A percentile compares a stretch with the other conserved stretches of the same genome.
Conservation (phyloP, 169 alveolate genomes). For the Plasmodium knowlesi region DNA sequence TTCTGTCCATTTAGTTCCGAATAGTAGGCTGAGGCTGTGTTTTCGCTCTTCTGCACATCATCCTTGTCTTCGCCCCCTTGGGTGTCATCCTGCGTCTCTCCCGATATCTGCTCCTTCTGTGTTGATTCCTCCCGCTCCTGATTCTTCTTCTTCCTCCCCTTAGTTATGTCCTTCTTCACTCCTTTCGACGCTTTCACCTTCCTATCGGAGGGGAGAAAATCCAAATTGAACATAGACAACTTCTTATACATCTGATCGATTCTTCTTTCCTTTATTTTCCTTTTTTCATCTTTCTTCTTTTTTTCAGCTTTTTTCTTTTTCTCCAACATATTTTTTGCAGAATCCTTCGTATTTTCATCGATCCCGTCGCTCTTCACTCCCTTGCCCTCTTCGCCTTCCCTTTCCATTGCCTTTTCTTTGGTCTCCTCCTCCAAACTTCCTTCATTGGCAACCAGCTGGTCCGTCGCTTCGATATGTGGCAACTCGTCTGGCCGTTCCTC, state of each 20-base stretch:
- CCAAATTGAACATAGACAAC: slow-evolving; percentile 24
- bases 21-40: not conserved
- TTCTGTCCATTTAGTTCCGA: not conserved
- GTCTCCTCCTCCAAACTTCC: no score
- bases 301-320: slow-evolving; percentile 6
- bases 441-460: no score
- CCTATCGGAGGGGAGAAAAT: not conserved
- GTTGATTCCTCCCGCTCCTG: not conserved
- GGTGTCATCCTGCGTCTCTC: not conserved
- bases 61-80: no score
- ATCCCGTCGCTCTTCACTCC: not conserved
- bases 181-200: no score
- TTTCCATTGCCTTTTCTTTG: no score
- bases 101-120: not conserved
- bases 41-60: not conserved
- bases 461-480: not conserved
- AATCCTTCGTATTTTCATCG: not conserved
- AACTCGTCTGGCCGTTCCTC: not conserved
- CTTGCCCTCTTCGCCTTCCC: no score
- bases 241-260: slow-evolving; percentile 47
- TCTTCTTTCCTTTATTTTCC: slow-evolving; percentile 26
- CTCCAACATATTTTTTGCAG: not conserved
- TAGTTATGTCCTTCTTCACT: not conserved
- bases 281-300: not conserved
- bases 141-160: not conserved